Evolutionary conservation across 352 stramenopile genomes (phyloP).

Genomic region (Globisporangium paroecandrum): DNA sequence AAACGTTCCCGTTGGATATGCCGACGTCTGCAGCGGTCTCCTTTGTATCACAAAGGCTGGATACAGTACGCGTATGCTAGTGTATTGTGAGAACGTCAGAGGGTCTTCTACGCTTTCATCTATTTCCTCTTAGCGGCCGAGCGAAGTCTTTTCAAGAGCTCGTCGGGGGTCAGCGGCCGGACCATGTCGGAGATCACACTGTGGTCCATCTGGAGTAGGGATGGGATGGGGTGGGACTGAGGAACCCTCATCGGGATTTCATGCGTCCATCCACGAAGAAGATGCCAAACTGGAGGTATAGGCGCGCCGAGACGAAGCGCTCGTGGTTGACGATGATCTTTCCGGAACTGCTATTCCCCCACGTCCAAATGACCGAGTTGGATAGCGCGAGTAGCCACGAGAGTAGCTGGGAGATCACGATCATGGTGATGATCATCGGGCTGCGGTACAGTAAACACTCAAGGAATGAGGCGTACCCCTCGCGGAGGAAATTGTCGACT

Average conservation of each 20-base stretch:
- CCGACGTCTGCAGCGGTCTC: no score
- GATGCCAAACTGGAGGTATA: slow-evolving; percentile 10
- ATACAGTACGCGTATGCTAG: no score
- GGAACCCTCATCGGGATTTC: slow-evolving; percentile 5
- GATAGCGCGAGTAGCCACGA: slow-evolving; percentile 54
- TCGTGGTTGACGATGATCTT: slow-evolving; percentile 23
- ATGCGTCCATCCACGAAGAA: slow-evolving; percentile 12
- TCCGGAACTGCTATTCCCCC: slow-evolving; percentile 15
- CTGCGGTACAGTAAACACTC: slow-evolving; percentile 39
- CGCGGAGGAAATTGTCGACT: no score
- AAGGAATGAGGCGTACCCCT: slow-evolving; percentile 11
- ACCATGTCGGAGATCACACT: slow-evolving; percentile 7
- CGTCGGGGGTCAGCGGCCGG: slow-evolving; percentile 4
- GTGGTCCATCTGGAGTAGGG: slow-evolving; percentile 5
- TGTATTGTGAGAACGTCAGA: no score
- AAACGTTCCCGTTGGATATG: no score
- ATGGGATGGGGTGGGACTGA: slow-evolving; percentile 2
- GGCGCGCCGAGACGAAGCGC: slow-evolving; percentile 12
- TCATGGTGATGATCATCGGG: slow-evolving; percentile 27
- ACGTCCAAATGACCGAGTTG: slow-evolving; percentile 46
- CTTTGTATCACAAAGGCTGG: no score
- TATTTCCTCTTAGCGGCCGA: no score
- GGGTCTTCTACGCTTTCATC: no score
- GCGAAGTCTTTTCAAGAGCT: no score
- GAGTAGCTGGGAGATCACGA: slow-evolving; percentile 24